Conservation (phyloP, 2,329 filamentous ascomycete species). For the Plenodomus tracheiphilus region DNA sequence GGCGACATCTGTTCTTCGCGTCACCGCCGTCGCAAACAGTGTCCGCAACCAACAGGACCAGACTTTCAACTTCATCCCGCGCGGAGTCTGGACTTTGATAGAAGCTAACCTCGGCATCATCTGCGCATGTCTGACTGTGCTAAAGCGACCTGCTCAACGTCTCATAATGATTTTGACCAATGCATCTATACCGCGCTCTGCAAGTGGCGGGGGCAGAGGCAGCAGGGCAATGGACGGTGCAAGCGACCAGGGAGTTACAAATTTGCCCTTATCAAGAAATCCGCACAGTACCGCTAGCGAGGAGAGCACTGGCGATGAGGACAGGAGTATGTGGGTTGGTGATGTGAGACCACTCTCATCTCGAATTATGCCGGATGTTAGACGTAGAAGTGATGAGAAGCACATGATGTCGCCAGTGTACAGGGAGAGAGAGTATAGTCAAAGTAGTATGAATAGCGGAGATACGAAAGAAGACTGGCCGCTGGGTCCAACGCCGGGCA, state of each 20-base stretch:
- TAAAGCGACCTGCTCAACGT: slow-evolving; percentile 4
- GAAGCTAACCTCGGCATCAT: slow-evolving; percentile 10
- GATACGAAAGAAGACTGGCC: not conserved
- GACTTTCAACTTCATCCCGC: slow-evolving; percentile 8
- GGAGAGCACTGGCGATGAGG: not conserved
- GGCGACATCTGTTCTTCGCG: slow-evolving; percentile 11
- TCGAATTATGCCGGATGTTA: not conserved
- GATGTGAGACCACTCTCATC: not conserved
- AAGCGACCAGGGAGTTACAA: not conserved
- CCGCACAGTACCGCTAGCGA: not conserved
- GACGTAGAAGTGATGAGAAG: not conserved
- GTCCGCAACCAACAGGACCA: slow-evolving; percentile 8
- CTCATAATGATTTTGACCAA: not conserved
- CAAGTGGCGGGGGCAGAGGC: not conserved
- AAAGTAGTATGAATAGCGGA: not conserved
- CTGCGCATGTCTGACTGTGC: slow-evolving; percentile 8
- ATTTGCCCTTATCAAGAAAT: not conserved
- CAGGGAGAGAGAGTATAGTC: not conserved
- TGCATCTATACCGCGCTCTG: not conserved
- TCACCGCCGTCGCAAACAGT: slow-evolving; percentile 10
- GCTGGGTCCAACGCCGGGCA: not conserved
- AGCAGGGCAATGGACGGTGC: not conserved
- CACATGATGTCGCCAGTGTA: not conserved
- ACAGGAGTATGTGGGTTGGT: not conserved
- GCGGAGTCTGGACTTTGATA: slow-evolving; percentile 7